Percentiles rank a stretch among this genome's conserved stretches.
Evolutionary conservation across 2,329 filamentous ascomycete species (phyloP).

Genomic region (Colletotrichum melonis): DNA sequence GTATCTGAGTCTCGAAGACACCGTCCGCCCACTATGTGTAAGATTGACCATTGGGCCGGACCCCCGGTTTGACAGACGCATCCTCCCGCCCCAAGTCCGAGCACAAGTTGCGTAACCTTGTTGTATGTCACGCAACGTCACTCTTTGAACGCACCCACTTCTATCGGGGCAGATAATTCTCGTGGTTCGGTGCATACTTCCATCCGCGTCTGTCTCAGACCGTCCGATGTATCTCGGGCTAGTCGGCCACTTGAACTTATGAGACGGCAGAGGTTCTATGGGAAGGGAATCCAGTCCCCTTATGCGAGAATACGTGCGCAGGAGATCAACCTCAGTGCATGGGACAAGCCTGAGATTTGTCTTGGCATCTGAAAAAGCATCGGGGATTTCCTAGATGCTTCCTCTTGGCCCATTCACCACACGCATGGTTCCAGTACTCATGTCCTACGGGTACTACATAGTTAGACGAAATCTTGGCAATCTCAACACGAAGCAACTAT

Average conservation of each 20-base stretch:
- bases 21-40: background rate
- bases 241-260: background rate
- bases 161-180: background rate
- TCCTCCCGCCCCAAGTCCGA: conserved; percentile 1
- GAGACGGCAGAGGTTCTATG: background rate
- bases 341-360: background rate
- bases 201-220: background rate
- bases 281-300: background rate
- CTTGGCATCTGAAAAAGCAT: background rate
- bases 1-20: background rate
- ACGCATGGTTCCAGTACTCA: background rate
- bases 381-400: background rate
- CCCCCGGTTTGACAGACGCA: conserved; percentile 3
- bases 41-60: conserved; percentile 7
- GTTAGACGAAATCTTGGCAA: background rate
- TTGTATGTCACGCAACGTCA: background rate
- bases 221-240: background rate
- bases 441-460: background rate
- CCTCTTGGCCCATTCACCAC: background rate
- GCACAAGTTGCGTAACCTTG: background rate
- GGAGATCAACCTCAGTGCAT: background rate
- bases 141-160: background rate
- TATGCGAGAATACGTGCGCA: background rate
- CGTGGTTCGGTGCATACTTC: background rate
- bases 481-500: background rate